Evolutionary conservation across 257 asterid species (phyloP).

Genomic region (Solanum lignicaule): DNA sequence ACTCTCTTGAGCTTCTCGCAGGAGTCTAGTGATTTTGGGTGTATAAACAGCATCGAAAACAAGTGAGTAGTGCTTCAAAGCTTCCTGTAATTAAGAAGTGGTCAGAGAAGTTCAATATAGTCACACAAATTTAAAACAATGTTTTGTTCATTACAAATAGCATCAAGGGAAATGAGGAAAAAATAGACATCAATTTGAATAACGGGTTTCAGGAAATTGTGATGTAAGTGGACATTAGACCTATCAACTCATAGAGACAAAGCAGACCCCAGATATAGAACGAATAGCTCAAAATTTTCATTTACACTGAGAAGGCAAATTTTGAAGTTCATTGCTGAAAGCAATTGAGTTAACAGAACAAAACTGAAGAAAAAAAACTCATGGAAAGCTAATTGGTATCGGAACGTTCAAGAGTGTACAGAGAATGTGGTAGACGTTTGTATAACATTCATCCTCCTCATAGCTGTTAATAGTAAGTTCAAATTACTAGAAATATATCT

Average conservation of each 20-base stretch:
- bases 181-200: not conserved
- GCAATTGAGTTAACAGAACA: not conserved
- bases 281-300: not conserved
- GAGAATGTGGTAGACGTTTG: not conserved
- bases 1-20: constrained; percentile 62
- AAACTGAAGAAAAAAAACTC: not conserved
- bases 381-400: not conserved
- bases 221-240: not conserved
- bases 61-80: constrained; percentile 50
- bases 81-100: constrained; percentile 41
- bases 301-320: not conserved
- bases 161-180: not conserved
- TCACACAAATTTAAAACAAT: not conserved
- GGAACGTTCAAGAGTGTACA: not conserved
- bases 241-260: not conserved
- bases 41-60: constrained; percentile 95
- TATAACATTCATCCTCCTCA: not conserved
- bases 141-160: not conserved
- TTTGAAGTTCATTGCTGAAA: not conserved
- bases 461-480: not conserved
- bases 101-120: not conserved
- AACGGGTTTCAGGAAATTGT: not conserved
- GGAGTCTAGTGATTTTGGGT: constrained; percentile 72
- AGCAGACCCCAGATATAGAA: not conserved
- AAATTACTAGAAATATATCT: not conserved